Base-by-base conservation (phyloP, 2,329 filamentous ascomycete species). In the Geosmithia putterillii region DNA sequence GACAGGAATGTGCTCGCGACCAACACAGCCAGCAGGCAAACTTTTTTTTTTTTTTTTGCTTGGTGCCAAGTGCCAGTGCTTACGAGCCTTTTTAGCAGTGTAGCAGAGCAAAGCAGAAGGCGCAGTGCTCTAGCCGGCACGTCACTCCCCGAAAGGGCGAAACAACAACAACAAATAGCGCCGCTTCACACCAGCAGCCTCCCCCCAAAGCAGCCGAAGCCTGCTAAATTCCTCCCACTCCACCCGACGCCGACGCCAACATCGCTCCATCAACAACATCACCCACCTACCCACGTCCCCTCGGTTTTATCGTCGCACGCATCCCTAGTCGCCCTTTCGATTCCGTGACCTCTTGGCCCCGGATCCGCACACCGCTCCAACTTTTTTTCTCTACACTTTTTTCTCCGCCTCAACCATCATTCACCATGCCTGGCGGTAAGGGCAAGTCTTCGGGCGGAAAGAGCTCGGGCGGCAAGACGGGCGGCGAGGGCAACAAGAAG, bases 391-490 rank as follows among this genome's bases (percentile, higher is more conserved):
- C 37, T 25, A n/a, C n/a, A 41, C 32, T 42, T 21, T 38, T 35
- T 43, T 41, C 44, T 35, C 21, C 37, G 25, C 20, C 19, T 42
- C 48, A 42, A n/a, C 37, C 40, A 48, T 50, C 46, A 52, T 32
- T 32, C 28, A 68, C 62, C 68, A 79, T 79, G 75, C 65, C 88
- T 61, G 89, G 89, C 61, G 88, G 88, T 71, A 95, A 95, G 76
- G 89, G 89, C 76, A 94, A 88, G 74, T 86, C 81, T 51, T 78
- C 83, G 54, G 88, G 89, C 57, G 89, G 89, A 61, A 95, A 94
- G 80, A 89, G 70, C 62, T 74, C 83, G 46, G 86, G 86, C 56
- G 85, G 86, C 55, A 92, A 92, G 74, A 74, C 71, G 41, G 69
- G 70, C 47, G 68, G 59, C 57, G 81, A 81, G 52, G 76, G 74